Evolutionary conservation across 106 monocot genomes (phyloP).

Genomic region (Dendrobium chrysotoxum): DNA sequence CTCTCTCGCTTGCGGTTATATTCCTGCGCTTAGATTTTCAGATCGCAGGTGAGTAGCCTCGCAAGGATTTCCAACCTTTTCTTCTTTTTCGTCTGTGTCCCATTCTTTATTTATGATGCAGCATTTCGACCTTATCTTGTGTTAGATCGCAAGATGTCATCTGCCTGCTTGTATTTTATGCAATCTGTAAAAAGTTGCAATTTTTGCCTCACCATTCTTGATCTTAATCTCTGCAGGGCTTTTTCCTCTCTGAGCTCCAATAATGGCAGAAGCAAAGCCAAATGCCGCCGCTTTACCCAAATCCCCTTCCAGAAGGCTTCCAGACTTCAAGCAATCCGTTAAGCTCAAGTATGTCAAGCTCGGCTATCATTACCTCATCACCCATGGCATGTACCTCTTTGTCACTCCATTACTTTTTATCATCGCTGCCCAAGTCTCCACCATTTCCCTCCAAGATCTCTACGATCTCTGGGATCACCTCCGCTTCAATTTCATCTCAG

Average conservation of each 20-base stretch:
- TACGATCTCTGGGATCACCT: slow-evolving; percentile 7
- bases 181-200: no score
- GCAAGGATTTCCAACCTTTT: background rate
- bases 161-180: no score
- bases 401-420: slow-evolving; percentile 1
- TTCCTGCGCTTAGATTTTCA: background rate
- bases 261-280: slow-evolving; percentile 16
- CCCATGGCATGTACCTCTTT: slow-evolving; percentile 17
- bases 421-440: slow-evolving; percentile 7
- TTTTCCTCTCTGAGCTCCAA: background rate
- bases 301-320: slow-evolving; percentile 5
- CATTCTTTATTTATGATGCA: no score
- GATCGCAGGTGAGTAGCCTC: background rate
- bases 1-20: background rate
- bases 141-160: background rate
- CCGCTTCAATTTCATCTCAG: slow-evolving; percentile 16
- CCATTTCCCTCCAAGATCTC: slow-evolving; percentile 12
- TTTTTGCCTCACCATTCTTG: background rate
- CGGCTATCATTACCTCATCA: slow-evolving; percentile 18
- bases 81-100: background rate
- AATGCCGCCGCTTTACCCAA: background rate
- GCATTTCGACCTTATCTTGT: background rate
- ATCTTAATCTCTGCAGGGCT: background rate
- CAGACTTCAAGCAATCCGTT: slow-evolving; percentile 12
- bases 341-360: slow-evolving; percentile 21